Conservation (phyloP, 2,329 filamentous ascomycete genomes). For the Dothideomycetes sp. region DNA sequence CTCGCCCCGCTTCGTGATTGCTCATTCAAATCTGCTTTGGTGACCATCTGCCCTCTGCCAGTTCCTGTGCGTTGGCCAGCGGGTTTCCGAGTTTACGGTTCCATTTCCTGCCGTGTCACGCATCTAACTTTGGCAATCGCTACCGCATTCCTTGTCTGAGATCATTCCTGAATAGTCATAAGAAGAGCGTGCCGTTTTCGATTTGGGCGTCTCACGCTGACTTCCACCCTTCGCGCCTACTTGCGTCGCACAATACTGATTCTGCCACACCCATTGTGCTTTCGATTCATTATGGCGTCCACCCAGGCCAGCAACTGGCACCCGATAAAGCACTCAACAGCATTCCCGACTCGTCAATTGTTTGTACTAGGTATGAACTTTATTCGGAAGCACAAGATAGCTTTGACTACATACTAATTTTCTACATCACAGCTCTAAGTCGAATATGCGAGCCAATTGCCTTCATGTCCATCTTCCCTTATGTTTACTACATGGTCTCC, state of each 20-base stretch:
- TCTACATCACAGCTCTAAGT: slow-evolving; percentile 56
- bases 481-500: slow-evolving; percentile 95
- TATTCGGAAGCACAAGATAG: slow-evolving; percentile 2
- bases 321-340: slow-evolving; percentile 14
- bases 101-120: neutral
- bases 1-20: neutral
- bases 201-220: neutral
- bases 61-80: neutral
- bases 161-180: neutral
- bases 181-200: neutral
- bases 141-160: neutral
- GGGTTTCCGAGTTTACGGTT: neutral
- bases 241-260: no score
- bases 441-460: slow-evolving; percentile 97
- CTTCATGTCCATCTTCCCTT: slow-evolving; percentile 99
- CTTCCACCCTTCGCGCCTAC: no score
- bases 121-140: neutral
- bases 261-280: no score
- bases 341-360: slow-evolving; percentile 49
- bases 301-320: slow-evolving; percentile 5
- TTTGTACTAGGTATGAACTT: slow-evolving; percentile 39
- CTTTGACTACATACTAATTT: slow-evolving; percentile 1
- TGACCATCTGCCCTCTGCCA: neutral
- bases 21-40: neutral
- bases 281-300: slow-evolving; percentile 2